Conservation (phyloP, 345 rosid genomes). For the Populus deltoides region DNA sequence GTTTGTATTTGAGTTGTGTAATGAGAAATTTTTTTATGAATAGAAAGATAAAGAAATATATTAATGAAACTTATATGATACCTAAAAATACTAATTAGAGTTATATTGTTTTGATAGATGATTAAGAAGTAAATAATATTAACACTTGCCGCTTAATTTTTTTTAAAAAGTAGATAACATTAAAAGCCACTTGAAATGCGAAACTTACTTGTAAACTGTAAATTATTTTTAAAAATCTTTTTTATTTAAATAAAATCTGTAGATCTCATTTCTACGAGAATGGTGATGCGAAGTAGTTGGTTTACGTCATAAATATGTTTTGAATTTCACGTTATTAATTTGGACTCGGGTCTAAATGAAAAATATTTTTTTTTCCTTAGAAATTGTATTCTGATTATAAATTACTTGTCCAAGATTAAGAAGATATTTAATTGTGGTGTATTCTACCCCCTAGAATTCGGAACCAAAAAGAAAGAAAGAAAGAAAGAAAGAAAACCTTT, state of each 20-base stretch:
- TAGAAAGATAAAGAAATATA: accelerated
- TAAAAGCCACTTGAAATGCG: background rate
- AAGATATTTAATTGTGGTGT: background rate
- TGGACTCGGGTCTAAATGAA: background rate
- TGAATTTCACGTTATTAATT: background rate
- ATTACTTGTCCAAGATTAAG: background rate
- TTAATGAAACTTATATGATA: too few relatives aligned
- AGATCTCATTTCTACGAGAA: background rate
- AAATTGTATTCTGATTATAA: background rate
- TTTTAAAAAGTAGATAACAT: too few relatives aligned
- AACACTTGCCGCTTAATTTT: too few relatives aligned
- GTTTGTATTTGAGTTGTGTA: too few relatives aligned
- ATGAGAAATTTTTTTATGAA: too few relatives aligned
- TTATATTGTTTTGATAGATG: too few relatives aligned
- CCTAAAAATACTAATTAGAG: too few relatives aligned
- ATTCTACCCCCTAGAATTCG: background rate
- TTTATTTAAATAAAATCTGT: too few relatives aligned
- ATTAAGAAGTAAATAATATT: too few relatives aligned
- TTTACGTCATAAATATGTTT: background rate
- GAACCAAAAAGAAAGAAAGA: too few relatives aligned
- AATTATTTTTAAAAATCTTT: too few relatives aligned
- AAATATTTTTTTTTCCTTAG: background rate
- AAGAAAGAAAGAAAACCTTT: background rate
- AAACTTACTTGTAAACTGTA: too few relatives aligned
- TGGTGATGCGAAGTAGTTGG: background rate